A percentile compares a stretch with the other conserved stretches of the same genome.
These are phyloP conservation scores for Paraurostyla sp. DNA, from an alignment of 73 alveolate species.

Conservation along the genomic window DNA sequence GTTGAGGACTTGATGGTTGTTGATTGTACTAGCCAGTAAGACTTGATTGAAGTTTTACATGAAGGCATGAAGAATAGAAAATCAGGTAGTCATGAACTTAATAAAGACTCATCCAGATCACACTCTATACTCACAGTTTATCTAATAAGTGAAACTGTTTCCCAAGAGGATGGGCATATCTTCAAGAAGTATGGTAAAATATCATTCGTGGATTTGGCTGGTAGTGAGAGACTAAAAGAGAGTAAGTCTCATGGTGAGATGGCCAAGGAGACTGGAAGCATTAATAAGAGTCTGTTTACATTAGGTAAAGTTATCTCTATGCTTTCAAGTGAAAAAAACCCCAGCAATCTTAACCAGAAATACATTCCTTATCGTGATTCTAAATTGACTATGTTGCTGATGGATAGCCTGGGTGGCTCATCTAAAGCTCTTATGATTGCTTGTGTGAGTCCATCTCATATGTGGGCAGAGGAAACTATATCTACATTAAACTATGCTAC, in stretches of 20 bases:
- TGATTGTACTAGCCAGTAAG: conserved; percentile 97
- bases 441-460: conserved; percentile 95
- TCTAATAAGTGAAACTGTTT: conserved; percentile 91
- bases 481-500: conserved; percentile 97
- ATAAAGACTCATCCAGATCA: conserved; percentile 97
- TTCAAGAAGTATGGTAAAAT: conserved; percentile 97
- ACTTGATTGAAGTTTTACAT: conserved; percentile 95
- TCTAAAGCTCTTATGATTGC: conserved; percentile 99
- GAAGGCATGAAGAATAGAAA: conserved; percentile 99
- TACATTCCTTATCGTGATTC: conserved; percentile 99
- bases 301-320: conserved; percentile 95
- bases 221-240: conserved; percentile 98
- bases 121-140: conserved; percentile 96
- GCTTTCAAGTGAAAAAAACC: conserved; percentile 85
- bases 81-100: conserved; percentile 97
- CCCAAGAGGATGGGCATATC: conserved; percentile 92
- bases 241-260: conserved; percentile 96
- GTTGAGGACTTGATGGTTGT: conserved; percentile 98
- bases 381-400: conserved; percentile 98
- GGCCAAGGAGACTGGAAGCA: conserved; percentile 99
- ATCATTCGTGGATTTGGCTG: conserved; percentile 99
- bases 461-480: conserved; percentile 96
- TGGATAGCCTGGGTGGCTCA: conserved; percentile 99
- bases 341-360: conserved; percentile 45
- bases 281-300: conserved; percentile 96